Base-by-base conservation (phyloP, 352 stramenopile genomes). In the Pythium coloratum region DNA sequence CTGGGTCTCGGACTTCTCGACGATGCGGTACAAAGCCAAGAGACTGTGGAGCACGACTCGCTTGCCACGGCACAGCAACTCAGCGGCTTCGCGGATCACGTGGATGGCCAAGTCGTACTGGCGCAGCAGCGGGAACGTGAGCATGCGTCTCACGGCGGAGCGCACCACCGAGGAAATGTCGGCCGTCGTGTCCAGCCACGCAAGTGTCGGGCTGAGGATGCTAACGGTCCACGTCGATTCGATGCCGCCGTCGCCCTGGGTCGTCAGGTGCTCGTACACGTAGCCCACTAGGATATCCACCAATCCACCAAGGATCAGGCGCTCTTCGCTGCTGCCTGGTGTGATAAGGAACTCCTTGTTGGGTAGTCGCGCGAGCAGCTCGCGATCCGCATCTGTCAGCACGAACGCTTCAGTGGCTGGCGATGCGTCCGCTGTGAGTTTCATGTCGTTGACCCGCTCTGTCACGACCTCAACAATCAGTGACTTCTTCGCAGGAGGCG, bases 141-240 rank as follows among this genome's bases (percentile, higher is more conserved):
- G 82, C 55, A 96, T 91, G n/a, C 97, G 88, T 10, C 97, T 84
- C 58, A 98, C 74, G 50, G 71, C 85, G 12, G 80, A 82, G 24
- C 82, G 73, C 12, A 98, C 66, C 16, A 97, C 77, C 6, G 78
- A 73, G 6, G 63, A 65, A 20, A 94, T 62, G 53, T 96, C 80
- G 2, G 63, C 66, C 24, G 68, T 83, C 42, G 80, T 77, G 73
- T 99, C 94, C 38, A 99, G 76, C 94, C 97, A 99, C 55, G 87
- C 92, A 6, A 99, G 70, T 6, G 92, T 96, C 28, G 94, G 81
- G 59, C 94, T 99, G 26, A 99, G 71, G 69, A 95, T 98, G 49
- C 93, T 96, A 10, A 98, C 89, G 14, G 97, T 99, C 96, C 97
- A 99, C 13, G 95, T 91, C 7, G 96, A 99, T 80, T 99, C 97